Percentiles rank a stretch among this genome's conserved stretches.
Conservation (phyloP, 768 basidiomycete genomes). For the Antrodiella citrinella region DNA sequence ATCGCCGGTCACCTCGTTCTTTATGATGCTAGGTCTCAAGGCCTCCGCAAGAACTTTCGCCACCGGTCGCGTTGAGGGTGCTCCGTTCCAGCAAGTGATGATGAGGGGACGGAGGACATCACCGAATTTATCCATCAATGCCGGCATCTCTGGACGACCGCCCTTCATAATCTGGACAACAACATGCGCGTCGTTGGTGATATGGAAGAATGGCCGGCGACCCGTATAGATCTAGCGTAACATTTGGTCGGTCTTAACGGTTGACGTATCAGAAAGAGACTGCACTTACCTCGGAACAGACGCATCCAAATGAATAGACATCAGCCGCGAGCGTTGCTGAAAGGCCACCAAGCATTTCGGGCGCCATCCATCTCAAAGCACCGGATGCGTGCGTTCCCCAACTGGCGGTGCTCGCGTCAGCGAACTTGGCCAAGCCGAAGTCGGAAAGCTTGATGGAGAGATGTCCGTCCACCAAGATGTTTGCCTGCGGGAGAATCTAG, state of each 20-base stretch:
- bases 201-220: not conserved
- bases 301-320: conserved; percentile 5
- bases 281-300: conserved; percentile 1
- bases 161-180: not conserved
- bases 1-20: not conserved
- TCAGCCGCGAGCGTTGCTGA: not conserved
- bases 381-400: conserved; percentile 1
- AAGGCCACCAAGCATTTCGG: not conserved
- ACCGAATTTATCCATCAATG: not conserved
- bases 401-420: conserved; percentile 1
- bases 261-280: not conserved
- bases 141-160: not conserved
- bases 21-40: not conserved
- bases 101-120: not conserved
- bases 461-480: conserved; percentile 5
- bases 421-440: conserved; percentile 6
- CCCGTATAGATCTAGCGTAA: not conserved
- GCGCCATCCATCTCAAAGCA: conserved; percentile 4
- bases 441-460: not conserved
- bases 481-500: conserved; percentile 2
- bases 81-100: not conserved
- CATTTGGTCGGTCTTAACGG: not conserved
- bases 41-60: not conserved
- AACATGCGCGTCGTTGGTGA: not conserved
- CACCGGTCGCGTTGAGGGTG: not conserved